Conservation (phyloP, 2,329 filamentous ascomycete genomes). For the Lanzia echinophila region DNA sequence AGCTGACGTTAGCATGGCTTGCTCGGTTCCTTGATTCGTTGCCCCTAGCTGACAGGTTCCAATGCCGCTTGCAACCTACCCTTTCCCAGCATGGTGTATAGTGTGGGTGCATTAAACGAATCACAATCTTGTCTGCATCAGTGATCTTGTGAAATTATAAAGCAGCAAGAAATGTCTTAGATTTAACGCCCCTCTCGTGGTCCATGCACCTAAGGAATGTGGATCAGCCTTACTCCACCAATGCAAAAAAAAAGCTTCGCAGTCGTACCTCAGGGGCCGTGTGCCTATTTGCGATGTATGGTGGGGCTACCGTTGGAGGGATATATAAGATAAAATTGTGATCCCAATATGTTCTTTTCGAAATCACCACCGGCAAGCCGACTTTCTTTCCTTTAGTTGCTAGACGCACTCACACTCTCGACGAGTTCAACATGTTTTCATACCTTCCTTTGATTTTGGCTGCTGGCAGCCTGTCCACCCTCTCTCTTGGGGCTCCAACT, state of each 20-base stretch:
- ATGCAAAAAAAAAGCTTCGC: not conserved
- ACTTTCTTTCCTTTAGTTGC: not conserved
- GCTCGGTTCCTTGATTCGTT: not conserved
- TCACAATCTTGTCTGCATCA: not conserved
- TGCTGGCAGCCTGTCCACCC: constrained; percentile 17
- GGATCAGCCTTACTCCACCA: too few species aligned
- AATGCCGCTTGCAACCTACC: too few species aligned
- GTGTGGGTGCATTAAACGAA: not conserved
- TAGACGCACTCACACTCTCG: not conserved
- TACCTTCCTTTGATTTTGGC: constrained; percentile 11
- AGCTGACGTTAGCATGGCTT: not conserved
- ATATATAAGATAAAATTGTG: not conserved
- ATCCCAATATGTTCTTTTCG: not conserved
- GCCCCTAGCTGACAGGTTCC: not conserved
- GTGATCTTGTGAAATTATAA: not conserved
- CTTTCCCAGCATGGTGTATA: too few species aligned
- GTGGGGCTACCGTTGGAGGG: not conserved
- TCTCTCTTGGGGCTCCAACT: constrained; percentile 14
- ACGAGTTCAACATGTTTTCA: constrained; percentile 14
- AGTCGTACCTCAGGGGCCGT: not conserved
- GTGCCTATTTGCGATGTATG: not conserved
- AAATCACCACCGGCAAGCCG: not conserved
- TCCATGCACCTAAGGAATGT: too few species aligned
- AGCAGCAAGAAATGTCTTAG: not conserved
- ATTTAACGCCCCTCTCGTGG: not conserved